Base-by-base conservation (phyloP, 2,329 filamentous ascomycete genomes). In the Aquanectria penicillioides region DNA sequence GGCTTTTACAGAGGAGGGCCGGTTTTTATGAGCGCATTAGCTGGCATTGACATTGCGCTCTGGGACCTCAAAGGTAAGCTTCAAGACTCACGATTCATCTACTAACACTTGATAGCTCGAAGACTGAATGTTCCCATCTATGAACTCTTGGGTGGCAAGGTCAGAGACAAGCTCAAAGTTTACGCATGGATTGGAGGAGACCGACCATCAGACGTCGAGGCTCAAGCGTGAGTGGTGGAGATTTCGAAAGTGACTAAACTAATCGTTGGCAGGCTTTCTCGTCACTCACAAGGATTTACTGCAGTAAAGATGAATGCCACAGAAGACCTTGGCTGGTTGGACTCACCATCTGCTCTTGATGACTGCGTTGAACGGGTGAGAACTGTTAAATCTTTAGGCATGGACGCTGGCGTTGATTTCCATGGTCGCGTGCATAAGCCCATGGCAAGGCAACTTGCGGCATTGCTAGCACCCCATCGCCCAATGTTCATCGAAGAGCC, bases 121-220 rank as follows among this genome's bases (percentile, higher is more conserved):
- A 80, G 77, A 46, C 67, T 82, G 12, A 83, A 84, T 7, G 86
- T 93, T 0, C 90, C 91, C 0, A 83, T 94, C 43, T 88, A 92
- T 68, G 84, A 92, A 64, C 80, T 94, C 0, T 81, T 94, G 0
- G 91, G 91, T 4, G 91, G 91, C 4, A 92, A 91, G 57, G 83
- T 94, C 2, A 82, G 91, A 38, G 80, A 88, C 62, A 89, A 88
- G 67, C 76, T 92, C 11, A 86, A 86, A 61, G 90, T 93, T 0
- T 93, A 93, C 69, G 87, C 87, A 12, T 93, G 91, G 90, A 93
- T 93, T 57, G 90, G 90, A 4, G 90, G 90, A 3, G 90, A 93
- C 65, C 78, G 89, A 4, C 91, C 91, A 0, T 74, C 77, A 7
- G 90, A 92, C 65, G 83, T 93, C 3, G 85, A 87, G 66, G 70